phyloP scores from a whole-genome alignment of 192 early-diverging fungal species.

The Podila clonocystis region DNA sequence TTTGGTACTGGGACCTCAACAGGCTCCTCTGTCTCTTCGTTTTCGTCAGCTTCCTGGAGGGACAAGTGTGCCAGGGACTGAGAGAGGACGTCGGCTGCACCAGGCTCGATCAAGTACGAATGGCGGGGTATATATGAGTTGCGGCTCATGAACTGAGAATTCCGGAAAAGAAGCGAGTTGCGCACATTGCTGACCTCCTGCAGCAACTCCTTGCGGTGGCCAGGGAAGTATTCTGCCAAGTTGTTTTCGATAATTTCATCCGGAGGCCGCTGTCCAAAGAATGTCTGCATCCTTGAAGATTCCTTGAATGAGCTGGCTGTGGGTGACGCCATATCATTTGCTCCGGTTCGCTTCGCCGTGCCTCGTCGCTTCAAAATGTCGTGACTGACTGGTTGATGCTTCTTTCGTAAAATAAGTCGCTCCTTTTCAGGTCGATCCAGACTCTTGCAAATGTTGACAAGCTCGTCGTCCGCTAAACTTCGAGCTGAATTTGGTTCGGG shows the following conservation, averaged over 20 bases:
- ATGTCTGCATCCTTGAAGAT: slow-evolving; percentile 66
- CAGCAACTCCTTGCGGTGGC: slow-evolving; percentile 54
- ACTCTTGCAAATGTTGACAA: slow-evolving; percentile 79
- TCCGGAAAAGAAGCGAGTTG: slow-evolving; percentile 36
- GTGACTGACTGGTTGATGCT: slow-evolving; percentile 68
- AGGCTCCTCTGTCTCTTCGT: slow-evolving; percentile 17
- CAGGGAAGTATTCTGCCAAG: slow-evolving; percentile 92
- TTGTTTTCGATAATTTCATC: slow-evolving; percentile 94
- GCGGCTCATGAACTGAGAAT: slow-evolving; percentile 48
- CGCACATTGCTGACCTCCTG: slow-evolving; percentile 47
- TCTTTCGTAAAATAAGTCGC: slow-evolving; percentile 75
- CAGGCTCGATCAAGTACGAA: slow-evolving; percentile 48
- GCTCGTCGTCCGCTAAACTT: slow-evolving; percentile 79
- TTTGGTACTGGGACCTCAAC: not conserved
- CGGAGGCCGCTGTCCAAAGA: slow-evolving; percentile 96
- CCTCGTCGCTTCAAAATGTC: slow-evolving; percentile 62
- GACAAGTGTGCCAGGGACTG: slow-evolving; percentile 41
- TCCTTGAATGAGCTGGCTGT: slow-evolving; percentile 43
- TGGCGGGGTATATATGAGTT: slow-evolving; percentile 52
- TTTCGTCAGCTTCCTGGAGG: slow-evolving; percentile 45
- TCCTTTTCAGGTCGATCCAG: slow-evolving; percentile 73
- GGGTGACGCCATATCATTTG: slow-evolving; percentile 55
- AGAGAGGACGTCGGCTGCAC: slow-evolving; percentile 43
- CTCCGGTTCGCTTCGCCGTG: slow-evolving; percentile 41
- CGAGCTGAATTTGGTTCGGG: slow-evolving; percentile 44